Percentiles rank a stretch among this genome's conserved stretches.
Conservation (phyloP, 1,284 basidiomycete species). For the Pterula multifida region DNA sequence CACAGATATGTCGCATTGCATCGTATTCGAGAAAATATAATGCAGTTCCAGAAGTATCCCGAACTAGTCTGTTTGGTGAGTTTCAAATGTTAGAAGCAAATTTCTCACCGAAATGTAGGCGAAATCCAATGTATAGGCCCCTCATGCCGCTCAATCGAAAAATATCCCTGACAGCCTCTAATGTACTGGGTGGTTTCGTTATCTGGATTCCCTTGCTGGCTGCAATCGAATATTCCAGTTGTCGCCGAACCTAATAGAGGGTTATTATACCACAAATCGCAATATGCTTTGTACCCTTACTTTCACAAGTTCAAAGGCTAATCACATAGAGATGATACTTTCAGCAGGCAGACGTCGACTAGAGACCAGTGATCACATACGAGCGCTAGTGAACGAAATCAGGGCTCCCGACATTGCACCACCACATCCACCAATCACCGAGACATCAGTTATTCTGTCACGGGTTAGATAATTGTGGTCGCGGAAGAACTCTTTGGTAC, state of each 20-base stretch:
- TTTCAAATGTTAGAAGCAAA: constrained; percentile 4
- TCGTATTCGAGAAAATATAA: constrained; percentile 87
- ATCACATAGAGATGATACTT: constrained; percentile 9
- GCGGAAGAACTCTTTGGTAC: constrained; percentile 75
- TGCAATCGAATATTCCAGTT: constrained; percentile 91
- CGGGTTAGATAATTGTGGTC: constrained; percentile 46
- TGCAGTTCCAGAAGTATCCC: constrained; percentile 73
- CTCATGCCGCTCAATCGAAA: constrained; percentile 50
- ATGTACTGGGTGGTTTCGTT: constrained; percentile 60
- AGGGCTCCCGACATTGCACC: constrained; percentile 77
- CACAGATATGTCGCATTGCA: constrained; percentile 66
- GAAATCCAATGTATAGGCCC: constrained; percentile 78
- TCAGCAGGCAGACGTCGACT: constrained; percentile 7
- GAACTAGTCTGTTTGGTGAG: constrained; percentile 31
- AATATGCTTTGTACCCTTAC: constrained; percentile 26
- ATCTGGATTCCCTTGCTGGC: constrained; percentile 59
- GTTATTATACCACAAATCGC: neutral
- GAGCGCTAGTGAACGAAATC: constrained; percentile 76
- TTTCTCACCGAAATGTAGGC: constrained; percentile 61
- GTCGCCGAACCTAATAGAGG: constrained; percentile 60
- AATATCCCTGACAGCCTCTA: constrained; percentile 63
- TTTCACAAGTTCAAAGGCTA: constrained; percentile 94
- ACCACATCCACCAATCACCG: constrained; percentile 63
- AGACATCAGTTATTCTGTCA: constrained; percentile 54
- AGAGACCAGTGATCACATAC: constrained; percentile 36